These are phyloP conservation scores for Tetracladium maxilliforme DNA, from an alignment of 2,329 filamentous ascomycete species.

Conservation along the genomic window DNA sequence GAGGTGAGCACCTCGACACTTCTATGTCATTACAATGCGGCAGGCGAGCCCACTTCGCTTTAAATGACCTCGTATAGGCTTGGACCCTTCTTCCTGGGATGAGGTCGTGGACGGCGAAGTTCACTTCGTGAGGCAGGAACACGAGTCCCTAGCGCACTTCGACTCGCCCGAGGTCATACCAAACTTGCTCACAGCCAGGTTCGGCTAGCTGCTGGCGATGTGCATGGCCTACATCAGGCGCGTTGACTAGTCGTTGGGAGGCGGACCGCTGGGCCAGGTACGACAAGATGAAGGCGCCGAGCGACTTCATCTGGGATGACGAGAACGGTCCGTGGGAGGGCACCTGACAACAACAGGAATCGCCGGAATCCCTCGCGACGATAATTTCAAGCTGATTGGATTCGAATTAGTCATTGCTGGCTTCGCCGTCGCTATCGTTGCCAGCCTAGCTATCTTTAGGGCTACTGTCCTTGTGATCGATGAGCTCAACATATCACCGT, in stretches of 20 bases:
- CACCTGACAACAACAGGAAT: too few species aligned
- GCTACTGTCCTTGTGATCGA: too few species aligned
- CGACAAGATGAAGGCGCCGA: background rate
- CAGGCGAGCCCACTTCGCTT: too few species aligned
- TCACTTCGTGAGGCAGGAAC: constrained; percentile 1
- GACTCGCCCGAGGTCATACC: constrained; percentile 1
- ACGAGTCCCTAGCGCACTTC: constrained; percentile 1
- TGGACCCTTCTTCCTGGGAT: background rate
- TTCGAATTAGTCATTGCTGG: too few species aligned
- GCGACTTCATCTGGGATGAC: constrained; percentile 1
- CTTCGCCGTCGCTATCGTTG: too few species aligned
- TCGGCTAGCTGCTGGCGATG: constrained; percentile 1
- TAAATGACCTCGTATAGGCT: too few species aligned
- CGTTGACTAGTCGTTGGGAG: constrained; percentile 1
- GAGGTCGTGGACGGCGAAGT: constrained; percentile 1
- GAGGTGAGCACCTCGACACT: too few species aligned
- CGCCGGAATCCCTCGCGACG: too few species aligned
- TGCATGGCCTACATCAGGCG: constrained; percentile 1
- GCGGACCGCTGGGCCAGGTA: background rate
- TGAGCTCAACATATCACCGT: too few species aligned
- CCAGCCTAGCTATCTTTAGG: too few species aligned
- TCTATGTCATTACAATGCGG: too few species aligned
- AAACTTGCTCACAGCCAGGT: constrained; percentile 1
- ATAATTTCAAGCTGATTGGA: too few species aligned
- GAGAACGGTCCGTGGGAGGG: background rate